phyloP scores from a whole-genome alignment of 2,329 filamentous ascomycete species.

The Trichoderma sp. region DNA sequence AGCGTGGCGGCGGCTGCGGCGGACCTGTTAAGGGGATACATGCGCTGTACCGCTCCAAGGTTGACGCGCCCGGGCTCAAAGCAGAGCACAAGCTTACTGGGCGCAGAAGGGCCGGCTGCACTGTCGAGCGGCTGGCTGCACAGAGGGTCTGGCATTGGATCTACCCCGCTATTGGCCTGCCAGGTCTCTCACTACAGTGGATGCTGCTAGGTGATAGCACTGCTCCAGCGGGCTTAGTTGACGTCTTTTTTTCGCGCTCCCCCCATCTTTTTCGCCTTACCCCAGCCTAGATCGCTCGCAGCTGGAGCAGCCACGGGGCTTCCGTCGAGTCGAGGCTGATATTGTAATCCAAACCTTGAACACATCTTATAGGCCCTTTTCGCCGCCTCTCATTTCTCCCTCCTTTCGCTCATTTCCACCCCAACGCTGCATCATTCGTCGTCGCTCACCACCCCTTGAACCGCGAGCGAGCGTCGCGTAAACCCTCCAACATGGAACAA shows the following conservation, averaged over 20 bases:
- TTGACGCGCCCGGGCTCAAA: background rate
- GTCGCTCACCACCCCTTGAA: background rate
- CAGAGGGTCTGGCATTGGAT: background rate
- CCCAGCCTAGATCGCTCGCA: conserved; percentile 24
- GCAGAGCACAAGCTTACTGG: background rate
- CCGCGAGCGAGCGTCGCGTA: conserved; percentile 21
- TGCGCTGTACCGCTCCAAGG: background rate
- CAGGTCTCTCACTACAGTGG: conserved; percentile 16
- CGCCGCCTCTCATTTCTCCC: conserved; percentile 1
- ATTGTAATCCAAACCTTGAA: conserved; percentile 11
- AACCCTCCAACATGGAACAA: conserved; percentile 67
- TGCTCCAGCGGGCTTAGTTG: conserved; percentile 9
- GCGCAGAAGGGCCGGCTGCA: background rate
- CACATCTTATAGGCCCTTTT: conserved; percentile 3
- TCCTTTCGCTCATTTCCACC: background rate
- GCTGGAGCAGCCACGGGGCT: conserved; percentile 16
- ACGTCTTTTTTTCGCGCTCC: conserved; percentile 7
- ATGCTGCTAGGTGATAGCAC: background rate
- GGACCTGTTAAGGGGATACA: background rate
- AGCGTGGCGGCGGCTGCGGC: background rate
- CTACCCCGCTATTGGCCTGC: conserved; percentile 23
- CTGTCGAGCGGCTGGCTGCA: background rate
- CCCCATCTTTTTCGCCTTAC: conserved; percentile 21
- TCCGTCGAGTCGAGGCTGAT: conserved; percentile 15
- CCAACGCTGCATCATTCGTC: background rate